phyloP scores from a whole-genome alignment of 441 rosid species.

The Populus hybrid region DNA sequence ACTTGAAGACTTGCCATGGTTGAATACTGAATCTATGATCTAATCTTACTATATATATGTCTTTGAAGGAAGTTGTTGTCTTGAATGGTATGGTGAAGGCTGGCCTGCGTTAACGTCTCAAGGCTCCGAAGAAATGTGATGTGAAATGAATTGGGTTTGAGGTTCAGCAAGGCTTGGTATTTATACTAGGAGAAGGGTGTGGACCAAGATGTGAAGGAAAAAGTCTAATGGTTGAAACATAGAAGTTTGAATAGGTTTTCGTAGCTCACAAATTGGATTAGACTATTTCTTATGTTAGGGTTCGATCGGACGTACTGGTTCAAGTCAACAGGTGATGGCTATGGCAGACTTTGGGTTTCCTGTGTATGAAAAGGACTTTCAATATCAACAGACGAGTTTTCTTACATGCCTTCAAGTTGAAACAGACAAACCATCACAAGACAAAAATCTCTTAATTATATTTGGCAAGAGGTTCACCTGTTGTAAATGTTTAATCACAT shows the following conservation, averaged over 20 bases:
- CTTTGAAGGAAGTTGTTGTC: neutral
- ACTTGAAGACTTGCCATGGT: conserved; percentile 30
- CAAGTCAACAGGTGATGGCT: neutral
- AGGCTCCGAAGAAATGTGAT: neutral
- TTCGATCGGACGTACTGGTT: neutral
- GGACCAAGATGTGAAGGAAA: conserved; percentile 4
- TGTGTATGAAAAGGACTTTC: neutral
- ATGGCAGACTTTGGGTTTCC: neutral
- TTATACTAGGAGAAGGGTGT: neutral
- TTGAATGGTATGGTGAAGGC: neutral
- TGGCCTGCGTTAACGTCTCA: neutral
- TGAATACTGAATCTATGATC: neutral
- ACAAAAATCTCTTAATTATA: neutral
- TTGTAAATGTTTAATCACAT: no score
- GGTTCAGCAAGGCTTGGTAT: neutral
- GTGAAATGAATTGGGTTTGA: conserved; percentile 9
- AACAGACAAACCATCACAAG: neutral
- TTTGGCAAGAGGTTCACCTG: no score
- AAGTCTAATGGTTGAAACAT: conserved; percentile 19
- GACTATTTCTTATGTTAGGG: neutral
- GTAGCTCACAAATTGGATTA: neutral
- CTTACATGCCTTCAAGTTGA: neutral
- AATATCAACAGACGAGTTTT: conserved; percentile 1
- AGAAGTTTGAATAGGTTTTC: neutral
- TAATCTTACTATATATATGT: no score